phyloP scores from a whole-genome alignment of 2,329 filamentous ascomycete species.

The Tricladium varicosporioides region DNA sequence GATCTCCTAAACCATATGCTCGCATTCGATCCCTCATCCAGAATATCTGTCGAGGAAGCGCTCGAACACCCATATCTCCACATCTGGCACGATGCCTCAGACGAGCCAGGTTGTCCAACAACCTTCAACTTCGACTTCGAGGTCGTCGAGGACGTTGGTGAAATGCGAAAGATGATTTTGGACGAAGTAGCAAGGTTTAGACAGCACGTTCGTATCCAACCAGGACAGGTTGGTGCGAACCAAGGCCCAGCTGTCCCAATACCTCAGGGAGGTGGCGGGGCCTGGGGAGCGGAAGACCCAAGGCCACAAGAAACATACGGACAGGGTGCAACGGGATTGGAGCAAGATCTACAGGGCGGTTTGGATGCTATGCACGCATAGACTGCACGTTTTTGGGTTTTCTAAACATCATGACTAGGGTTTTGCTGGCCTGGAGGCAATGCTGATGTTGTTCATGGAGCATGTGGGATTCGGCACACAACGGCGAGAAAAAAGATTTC shows the following conservation, averaged over 20 bases:
- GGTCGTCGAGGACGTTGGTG: constrained; percentile 87
- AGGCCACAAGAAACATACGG: constrained; percentile 36
- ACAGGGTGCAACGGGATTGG: constrained; percentile 32
- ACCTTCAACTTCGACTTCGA: constrained; percentile 99
- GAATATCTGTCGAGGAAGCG: constrained; percentile 91
- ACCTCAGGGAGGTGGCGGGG: constrained; percentile 30
- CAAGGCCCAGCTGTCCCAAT: constrained; percentile 34
- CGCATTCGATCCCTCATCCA: constrained; percentile 89
- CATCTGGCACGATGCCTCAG: constrained; percentile 94
- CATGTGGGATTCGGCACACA: background rate
- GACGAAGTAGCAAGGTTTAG: constrained; percentile 92
- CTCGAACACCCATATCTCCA: constrained; percentile 94
- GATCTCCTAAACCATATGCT: constrained; percentile 97
- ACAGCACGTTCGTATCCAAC: constrained; percentile 40
- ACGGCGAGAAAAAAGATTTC: constrained; percentile 10
- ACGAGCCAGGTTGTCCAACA: constrained; percentile 89
- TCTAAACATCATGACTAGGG: background rate
- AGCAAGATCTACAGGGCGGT: constrained; percentile 36
- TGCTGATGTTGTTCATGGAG: background rate
- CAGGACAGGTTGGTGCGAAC: constrained; percentile 28
- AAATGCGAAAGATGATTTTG: constrained; percentile 97
- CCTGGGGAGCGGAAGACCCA: constrained; percentile 35
- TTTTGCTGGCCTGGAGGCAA: background rate
- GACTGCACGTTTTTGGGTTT: constrained; percentile 5
- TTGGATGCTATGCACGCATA: constrained; percentile 34